Conservation (phyloP, 2,329 filamentous ascomycete genomes). For the Cercospora sp. region DNA sequence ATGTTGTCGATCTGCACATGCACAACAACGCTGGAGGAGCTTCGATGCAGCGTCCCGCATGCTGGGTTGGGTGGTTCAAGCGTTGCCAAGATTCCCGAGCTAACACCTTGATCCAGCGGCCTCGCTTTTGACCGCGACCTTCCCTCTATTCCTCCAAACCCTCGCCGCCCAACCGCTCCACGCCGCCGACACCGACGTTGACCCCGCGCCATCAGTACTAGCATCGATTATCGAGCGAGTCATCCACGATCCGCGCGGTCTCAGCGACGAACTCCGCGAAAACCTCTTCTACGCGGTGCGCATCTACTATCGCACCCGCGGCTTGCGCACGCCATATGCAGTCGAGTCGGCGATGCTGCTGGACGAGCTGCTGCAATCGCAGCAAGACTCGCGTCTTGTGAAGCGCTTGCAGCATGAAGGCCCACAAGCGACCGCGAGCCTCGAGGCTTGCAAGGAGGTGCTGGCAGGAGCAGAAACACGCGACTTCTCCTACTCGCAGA, state of each 20-base stretch:
- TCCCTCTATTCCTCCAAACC: slow-evolving; percentile 73
- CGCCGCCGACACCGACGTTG: slow-evolving; percentile 61
- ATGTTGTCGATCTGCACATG: slow-evolving; percentile 10
- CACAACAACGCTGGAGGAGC: neutral
- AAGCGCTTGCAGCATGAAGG: slow-evolving; percentile 72
- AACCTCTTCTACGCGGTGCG: slow-evolving; percentile 67
- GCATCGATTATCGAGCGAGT: slow-evolving; percentile 82
- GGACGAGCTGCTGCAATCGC: slow-evolving; percentile 63
- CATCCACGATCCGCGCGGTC: slow-evolving; percentile 81
- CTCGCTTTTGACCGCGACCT: slow-evolving; percentile 81
- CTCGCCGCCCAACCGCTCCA: slow-evolving; percentile 55
- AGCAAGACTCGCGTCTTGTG: slow-evolving; percentile 58
- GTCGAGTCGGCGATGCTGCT: slow-evolving; percentile 71
- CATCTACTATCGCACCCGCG: slow-evolving; percentile 66
- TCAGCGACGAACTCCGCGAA: slow-evolving; percentile 72
- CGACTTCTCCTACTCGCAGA: slow-evolving; percentile 76
- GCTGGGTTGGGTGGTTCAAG: neutral
- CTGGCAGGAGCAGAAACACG: slow-evolving; percentile 59
- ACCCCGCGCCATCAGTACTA: slow-evolving; percentile 69
- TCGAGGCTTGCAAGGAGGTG: slow-evolving; percentile 67
- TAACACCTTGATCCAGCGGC: slow-evolving; percentile 62
- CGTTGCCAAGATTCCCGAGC: slow-evolving; percentile 25
- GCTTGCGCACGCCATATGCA: slow-evolving; percentile 67
- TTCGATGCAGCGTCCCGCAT: slow-evolving; percentile 10
- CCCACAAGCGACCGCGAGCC: slow-evolving; percentile 70